Conservation (phyloP, 2,329 filamentous ascomycete species). For the Verticillium albo-atrum region DNA sequence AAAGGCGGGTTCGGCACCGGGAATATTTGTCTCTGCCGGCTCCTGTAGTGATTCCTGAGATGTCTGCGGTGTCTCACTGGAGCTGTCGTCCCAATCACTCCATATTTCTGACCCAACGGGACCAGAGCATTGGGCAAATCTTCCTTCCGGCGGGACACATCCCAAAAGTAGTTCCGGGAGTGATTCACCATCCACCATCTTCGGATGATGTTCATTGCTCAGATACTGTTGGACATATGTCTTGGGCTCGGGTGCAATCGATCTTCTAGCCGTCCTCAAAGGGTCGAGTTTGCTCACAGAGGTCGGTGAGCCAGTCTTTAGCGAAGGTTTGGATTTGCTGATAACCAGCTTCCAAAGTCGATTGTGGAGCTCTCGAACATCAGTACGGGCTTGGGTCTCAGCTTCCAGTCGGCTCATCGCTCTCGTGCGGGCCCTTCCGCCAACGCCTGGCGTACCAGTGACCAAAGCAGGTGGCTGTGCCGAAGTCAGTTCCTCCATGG, state of each 20-base stretch:
- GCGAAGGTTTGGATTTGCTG: neutral
- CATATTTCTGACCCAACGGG: neutral
- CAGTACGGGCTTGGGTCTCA: neutral
- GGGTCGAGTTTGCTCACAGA: too few species aligned
- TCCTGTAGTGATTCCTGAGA: neutral
- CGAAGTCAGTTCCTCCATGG: slow-evolving; percentile 24
- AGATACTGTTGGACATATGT: too few species aligned
- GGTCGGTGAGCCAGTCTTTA: neutral
- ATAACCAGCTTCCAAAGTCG: neutral
- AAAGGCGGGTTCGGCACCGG: neutral
- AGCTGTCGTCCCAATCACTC: neutral
- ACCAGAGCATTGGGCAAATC: neutral
- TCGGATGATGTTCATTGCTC: too few species aligned
- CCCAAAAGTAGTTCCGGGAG: too few species aligned
- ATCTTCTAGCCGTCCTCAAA: too few species aligned
- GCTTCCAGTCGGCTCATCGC: neutral
- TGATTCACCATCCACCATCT: too few species aligned
- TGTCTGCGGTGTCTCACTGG: neutral
- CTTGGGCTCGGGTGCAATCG: too few species aligned
- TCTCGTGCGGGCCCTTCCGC: neutral
- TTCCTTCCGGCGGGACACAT: too few species aligned
- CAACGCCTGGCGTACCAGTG: neutral
- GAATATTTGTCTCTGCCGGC: neutral
- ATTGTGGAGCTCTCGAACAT: neutral
- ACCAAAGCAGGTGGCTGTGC: slow-evolving; percentile 25